phyloP scores from a whole-genome alignment of 2,329 filamentous ascomycete species.

The Sarocladium oryzae region DNA sequence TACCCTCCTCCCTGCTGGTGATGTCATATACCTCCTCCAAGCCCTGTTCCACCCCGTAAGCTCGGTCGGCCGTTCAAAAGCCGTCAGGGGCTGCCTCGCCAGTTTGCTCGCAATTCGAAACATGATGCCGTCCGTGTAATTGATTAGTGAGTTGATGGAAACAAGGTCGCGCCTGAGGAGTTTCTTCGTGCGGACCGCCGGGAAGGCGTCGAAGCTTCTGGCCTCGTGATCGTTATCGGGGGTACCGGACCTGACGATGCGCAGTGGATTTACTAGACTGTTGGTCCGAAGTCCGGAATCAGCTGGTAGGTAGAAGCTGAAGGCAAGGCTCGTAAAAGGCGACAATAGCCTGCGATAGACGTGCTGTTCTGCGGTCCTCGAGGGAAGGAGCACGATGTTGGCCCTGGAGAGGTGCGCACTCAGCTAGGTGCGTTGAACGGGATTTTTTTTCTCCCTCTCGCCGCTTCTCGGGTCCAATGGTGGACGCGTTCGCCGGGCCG shows the following conservation, averaged over 20 bases:
- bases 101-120: background rate
- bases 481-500: background rate
- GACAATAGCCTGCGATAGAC: no score
- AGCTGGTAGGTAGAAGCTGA: background rate
- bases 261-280: constrained; percentile 3
- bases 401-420: no score
- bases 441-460: background rate
- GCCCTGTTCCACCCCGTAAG: constrained; percentile 7
- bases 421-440: no score
- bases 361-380: background rate
- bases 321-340: background rate
- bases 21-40: constrained; percentile 8
- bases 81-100: background rate
- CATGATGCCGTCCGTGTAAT: background rate
- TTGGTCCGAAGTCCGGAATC: background rate
- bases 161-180: background rate
- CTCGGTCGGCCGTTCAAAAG: background rate
- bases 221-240: constrained; percentile 1
- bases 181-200: background rate
- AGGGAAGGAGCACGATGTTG: background rate
- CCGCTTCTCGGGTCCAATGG: background rate
- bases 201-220: background rate
- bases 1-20: background rate
- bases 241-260: background rate
- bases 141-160: background rate